Evolutionary conservation across 345 rosid genomes (phyloP).

Genomic region (Citrus mangshanensis): DNA sequence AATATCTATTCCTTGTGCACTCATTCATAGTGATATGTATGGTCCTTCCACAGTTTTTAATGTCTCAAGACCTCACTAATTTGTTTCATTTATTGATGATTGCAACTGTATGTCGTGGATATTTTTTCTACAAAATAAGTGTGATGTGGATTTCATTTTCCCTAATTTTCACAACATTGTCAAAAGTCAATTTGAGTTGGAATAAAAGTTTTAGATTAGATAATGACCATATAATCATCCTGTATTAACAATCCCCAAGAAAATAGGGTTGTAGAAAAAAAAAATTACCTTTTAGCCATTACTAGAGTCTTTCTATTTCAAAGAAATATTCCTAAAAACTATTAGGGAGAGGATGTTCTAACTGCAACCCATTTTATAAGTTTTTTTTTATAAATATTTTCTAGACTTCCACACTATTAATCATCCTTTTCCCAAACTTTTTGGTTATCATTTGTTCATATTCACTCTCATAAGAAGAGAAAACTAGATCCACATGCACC

Average conservation of each 20-base stretch:
- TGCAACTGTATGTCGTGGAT: background rate
- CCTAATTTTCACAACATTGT: background rate
- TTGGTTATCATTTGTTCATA: background rate
- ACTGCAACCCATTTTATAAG: background rate
- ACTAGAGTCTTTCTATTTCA: too few relatives aligned
- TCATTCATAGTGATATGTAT: background rate
- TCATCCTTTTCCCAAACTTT: too few relatives aligned
- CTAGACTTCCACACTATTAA: background rate
- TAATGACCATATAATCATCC: background rate
- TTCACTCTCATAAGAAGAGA: background rate
- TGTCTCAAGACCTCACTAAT: background rate
- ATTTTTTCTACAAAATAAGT: background rate
- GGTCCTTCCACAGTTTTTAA: background rate
- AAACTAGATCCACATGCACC: background rate
- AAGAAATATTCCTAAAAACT: background rate
- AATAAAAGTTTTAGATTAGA: background rate
- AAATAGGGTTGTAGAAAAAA: background rate
- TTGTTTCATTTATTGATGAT: background rate
- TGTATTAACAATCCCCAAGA: background rate
- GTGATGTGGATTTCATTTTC: background rate
- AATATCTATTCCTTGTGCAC: background rate
- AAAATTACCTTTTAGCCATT: background rate
- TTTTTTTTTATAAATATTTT: too few relatives aligned
- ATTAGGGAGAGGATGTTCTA: background rate
- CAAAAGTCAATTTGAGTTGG: background rate